Percentiles rank a stretch among this genome's conserved stretches.
Conservation (phyloP, 2,329 filamentous ascomycete species). For the Xylaria sp. region DNA sequence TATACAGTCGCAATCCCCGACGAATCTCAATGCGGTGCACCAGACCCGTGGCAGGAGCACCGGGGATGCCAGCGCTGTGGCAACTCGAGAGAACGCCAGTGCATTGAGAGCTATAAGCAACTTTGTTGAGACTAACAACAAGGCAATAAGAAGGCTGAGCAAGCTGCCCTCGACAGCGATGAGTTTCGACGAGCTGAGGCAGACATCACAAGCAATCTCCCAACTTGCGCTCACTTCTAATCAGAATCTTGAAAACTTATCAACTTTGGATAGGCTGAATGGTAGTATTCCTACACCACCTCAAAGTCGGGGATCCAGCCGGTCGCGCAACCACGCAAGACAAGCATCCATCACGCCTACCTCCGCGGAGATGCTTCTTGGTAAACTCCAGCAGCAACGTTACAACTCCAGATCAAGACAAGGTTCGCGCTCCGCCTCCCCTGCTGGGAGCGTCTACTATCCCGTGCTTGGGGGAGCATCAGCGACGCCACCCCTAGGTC, state of each 20-base stretch:
- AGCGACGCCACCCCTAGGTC: conserved; percentile 12
- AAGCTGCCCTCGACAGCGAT: conserved; percentile 51
- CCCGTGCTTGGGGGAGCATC: conserved; percentile 18
- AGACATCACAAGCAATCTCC: conserved; percentile 40
- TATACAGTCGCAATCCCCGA: conserved; percentile 40
- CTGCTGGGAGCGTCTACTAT: conserved; percentile 22
- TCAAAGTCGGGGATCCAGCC: conserved; percentile 49
- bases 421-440: conserved; percentile 32
- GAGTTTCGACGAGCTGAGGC: conserved; percentile 50
- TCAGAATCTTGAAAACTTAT: conserved; percentile 13
- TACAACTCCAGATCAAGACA: conserved; percentile 32
- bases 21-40: conserved; percentile 56
- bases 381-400: conserved; percentile 37
- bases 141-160: conserved; percentile 56
- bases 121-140: conserved; percentile 57
- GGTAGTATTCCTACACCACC: conserved; percentile 48
- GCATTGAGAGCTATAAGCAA: conserved; percentile 58
- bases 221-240: conserved; percentile 28
- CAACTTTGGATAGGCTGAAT: conserved; percentile 9
- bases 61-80: conserved; percentile 53
- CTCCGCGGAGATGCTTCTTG: conserved; percentile 40
- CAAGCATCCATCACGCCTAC: conserved; percentile 27
- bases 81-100: conserved; percentile 54
- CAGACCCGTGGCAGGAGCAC: conserved; percentile 50
- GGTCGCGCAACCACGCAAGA: conserved; percentile 41